Conservation (phyloP, 257 asterid genomes). For the Prunella vulgaris region DNA sequence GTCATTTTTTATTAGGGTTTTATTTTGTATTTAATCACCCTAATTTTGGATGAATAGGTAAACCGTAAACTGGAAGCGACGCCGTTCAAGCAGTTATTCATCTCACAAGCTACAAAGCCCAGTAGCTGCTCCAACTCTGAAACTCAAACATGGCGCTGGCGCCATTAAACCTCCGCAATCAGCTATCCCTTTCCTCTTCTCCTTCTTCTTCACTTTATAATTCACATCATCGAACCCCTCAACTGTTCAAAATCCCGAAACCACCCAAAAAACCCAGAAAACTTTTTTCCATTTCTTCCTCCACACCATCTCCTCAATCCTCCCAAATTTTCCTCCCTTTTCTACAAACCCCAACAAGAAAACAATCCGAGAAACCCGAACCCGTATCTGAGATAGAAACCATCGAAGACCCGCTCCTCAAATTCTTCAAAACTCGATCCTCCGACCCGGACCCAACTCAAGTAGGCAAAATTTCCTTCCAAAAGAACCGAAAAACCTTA, state of each 20-base stretch:
- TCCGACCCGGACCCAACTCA: conserved; percentile 52
- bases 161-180: conserved; percentile 26
- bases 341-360: conserved; percentile 52
- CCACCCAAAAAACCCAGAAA: conserved; percentile 14
- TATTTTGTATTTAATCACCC: not conserved
- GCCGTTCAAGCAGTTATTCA: no score
- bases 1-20: no score
- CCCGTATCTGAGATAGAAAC: conserved; percentile 11
- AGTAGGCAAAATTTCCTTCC: conserved; percentile 58
- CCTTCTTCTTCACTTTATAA: conserved; percentile 19
- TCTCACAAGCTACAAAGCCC: not conserved
- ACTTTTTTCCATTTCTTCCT: conserved; percentile 24
- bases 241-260: conserved; percentile 29
- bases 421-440: conserved; percentile 55
- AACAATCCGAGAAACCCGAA: conserved; percentile 20
- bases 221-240: conserved; percentile 17
- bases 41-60: not conserved
- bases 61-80: not conserved
- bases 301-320: conserved; percentile 26
- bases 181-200: conserved; percentile 21
- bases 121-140: not conserved
- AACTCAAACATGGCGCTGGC: conserved; percentile 32
- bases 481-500: conserved; percentile 55
- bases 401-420: conserved; percentile 59
- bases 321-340: conserved; percentile 68